These are phyloP conservation scores for Fraxinus sp. DNA, from an alignment of 305 asterid species.

Conservation along the genomic window DNA sequence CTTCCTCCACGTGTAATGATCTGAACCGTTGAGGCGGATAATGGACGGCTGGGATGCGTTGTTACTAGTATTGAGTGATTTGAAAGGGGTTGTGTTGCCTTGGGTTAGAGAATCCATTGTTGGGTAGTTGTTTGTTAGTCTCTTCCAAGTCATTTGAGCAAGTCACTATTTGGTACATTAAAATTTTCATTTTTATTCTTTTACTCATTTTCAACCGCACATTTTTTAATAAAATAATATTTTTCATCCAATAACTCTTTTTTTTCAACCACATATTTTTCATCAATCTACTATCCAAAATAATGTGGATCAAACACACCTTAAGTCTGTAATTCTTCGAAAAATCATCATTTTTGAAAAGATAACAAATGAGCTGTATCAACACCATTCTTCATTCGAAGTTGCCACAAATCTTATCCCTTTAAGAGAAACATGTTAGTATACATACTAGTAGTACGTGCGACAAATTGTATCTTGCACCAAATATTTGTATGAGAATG, in stretches of 20 bases:
- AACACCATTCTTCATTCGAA: neutral
- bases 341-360: neutral
- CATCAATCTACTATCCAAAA: too few species aligned
- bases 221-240: too few species aligned
- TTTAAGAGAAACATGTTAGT: neutral
- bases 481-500: neutral
- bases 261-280: too few species aligned
- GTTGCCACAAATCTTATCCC: neutral
- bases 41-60: neutral
- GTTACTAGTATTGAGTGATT: neutral
- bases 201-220: too few species aligned
- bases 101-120: neutral
- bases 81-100: too few species aligned
- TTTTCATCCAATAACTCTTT: too few species aligned
- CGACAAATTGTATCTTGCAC: neutral
- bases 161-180: too few species aligned
- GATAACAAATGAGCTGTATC: neutral
- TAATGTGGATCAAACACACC: too few species aligned
- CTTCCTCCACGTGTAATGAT: neutral
- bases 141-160: neutral
- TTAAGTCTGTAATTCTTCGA: too few species aligned
- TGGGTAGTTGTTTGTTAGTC: neutral
- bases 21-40: neutral
- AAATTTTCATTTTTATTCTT: too few species aligned
- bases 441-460: neutral